These are phyloP conservation scores for Ophiostoma perfectum DNA, from an alignment of 2,329 filamentous ascomycete species.

Conservation along the genomic window DNA sequence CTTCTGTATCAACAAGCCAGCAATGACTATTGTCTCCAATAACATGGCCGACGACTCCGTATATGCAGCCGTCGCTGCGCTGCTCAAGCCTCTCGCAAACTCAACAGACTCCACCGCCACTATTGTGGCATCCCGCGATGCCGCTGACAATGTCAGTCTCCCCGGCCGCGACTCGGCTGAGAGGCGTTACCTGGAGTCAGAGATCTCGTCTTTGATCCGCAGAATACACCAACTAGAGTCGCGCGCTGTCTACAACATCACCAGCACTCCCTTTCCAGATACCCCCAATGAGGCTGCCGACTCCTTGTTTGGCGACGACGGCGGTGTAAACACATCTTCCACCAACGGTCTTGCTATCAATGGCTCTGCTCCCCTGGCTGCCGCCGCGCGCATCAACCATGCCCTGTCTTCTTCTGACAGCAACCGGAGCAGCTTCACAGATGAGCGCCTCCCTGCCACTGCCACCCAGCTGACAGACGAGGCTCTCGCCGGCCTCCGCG, in stretches of 20 bases:
- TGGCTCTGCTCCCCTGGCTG: slow-evolving; percentile 1
- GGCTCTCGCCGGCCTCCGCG: slow-evolving; percentile 76
- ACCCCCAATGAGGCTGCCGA: slow-evolving; percentile 72
- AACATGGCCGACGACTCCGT: slow-evolving; percentile 32
- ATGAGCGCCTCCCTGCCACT: slow-evolving; percentile 29
- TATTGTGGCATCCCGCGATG: slow-evolving; percentile 28
- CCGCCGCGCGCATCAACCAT: slow-evolving; percentile 6
- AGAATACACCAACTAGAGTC: slow-evolving; percentile 79
- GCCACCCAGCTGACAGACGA: slow-evolving; percentile 65
- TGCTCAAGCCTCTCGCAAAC: slow-evolving; percentile 32
- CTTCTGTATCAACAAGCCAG: not conserved
- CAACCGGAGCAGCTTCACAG: slow-evolving; percentile 29
- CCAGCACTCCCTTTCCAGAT: slow-evolving; percentile 61
- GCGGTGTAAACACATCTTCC: slow-evolving; percentile 33
- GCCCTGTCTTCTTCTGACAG: slow-evolving; percentile 21
- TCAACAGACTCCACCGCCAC: slow-evolving; percentile 27
- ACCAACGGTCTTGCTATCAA: slow-evolving; percentile 34
- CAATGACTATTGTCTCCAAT: slow-evolving; percentile 9
- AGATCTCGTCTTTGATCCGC: slow-evolving; percentile 71
- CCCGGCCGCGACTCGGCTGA: slow-evolving; percentile 70
- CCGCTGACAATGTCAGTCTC: slow-evolving; percentile 56
- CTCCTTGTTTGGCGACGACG: slow-evolving; percentile 55
- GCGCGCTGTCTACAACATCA: slow-evolving; percentile 47
- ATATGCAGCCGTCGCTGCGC: slow-evolving; percentile 31
- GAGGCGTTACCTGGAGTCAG: slow-evolving; percentile 74